A percentile compares a stretch with the other conserved stretches of the same genome.
Evolutionary conservation across 2,329 filamentous ascomycete species (phyloP).

Genomic region (Neopestalotiopsis clavispora): DNA sequence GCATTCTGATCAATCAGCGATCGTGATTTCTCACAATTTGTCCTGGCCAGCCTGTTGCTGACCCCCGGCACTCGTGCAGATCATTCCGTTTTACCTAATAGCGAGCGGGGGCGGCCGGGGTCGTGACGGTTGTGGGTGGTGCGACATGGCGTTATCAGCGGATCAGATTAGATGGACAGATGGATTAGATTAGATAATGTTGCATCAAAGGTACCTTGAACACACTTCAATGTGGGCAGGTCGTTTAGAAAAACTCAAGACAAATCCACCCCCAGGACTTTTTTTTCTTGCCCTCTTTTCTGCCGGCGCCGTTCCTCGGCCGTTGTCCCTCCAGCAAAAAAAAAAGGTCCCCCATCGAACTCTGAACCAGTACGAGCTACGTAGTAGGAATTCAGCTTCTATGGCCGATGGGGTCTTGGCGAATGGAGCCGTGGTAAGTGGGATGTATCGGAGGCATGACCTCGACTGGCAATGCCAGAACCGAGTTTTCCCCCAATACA

Average conservation of each 20-base stretch:
- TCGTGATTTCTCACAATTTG: not conserved
- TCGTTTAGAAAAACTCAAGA: not conserved
- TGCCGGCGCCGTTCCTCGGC: not conserved
- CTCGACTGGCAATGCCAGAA: not conserved
- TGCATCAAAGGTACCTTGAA: not conserved
- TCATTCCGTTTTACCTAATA: not conserved
- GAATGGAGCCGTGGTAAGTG: not conserved
- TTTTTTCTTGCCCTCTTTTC: not conserved
- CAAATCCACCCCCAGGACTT: not conserved
- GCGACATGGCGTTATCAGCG: constrained; percentile 9
- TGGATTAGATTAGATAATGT: constrained; percentile 12
- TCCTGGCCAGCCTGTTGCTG: not conserved
- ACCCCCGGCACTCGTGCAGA: not conserved
- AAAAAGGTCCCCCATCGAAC: not conserved
- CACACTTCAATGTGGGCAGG: not conserved
- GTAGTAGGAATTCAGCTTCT: not conserved
- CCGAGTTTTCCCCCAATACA: not conserved
- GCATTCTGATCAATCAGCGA: not conserved
- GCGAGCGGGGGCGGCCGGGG: not conserved
- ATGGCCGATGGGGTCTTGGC: not conserved
- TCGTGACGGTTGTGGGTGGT: not conserved
- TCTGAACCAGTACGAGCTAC: not conserved
- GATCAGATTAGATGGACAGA: constrained; percentile 15
- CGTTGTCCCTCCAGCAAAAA: not conserved
- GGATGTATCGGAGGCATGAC: not conserved